Evolutionary conservation across 2,329 filamentous ascomycete species (phyloP), one percentile per base, ranked within the genome.

Genomic region (Pyrenochaeta sp.): DNA sequence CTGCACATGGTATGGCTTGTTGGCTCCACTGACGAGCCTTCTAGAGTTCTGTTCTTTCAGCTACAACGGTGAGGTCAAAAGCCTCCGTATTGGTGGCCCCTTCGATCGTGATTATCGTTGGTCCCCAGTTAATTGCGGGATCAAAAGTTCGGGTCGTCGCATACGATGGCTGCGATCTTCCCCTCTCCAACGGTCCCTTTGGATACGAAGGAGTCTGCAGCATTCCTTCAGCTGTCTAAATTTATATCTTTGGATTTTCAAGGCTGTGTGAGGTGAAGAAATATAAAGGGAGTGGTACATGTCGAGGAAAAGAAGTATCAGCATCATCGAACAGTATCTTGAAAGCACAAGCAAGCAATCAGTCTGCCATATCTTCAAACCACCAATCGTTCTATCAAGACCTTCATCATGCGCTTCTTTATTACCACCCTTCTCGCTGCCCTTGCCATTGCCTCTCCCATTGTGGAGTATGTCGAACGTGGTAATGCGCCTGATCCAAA

Each of bases 391-490:
- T 40, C 15, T 20, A 7, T 44, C 14, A 4, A 33, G 14, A 30
- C 27, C 27, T 15, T 30, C 46, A 53, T 14, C 14, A 60, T 60
- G 57, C 53, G 43, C 31, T 51, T 51, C 40, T 44, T 51, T 18
- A 23, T 57, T 44, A 48, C 48, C 21, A 40, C 52, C 40, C 30
- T 40, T 9, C 41, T 57, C n/a, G 29, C 45, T 14, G 57, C 46
- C 29, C 40, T 57, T 10, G 48, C 40, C 7, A 30, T 40, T 2
- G 54, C 54, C n/a, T 45, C 47, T 11, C 57, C 57, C 5, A 33
- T 58, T 21, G 42, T 43, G 10, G 41, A 39, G 23, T 14, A 36
- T 9, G 39, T 49, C 14, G 46, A 54, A 18, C 50, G 48, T 18
- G 42, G 41, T n/a, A 17, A 17, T 15, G 48, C 20, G 21, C 57